These are phyloP conservation scores for Microsporum canis DNA, from an alignment of 2,329 filamentous ascomycete species.

Conservation along the genomic window DNA sequence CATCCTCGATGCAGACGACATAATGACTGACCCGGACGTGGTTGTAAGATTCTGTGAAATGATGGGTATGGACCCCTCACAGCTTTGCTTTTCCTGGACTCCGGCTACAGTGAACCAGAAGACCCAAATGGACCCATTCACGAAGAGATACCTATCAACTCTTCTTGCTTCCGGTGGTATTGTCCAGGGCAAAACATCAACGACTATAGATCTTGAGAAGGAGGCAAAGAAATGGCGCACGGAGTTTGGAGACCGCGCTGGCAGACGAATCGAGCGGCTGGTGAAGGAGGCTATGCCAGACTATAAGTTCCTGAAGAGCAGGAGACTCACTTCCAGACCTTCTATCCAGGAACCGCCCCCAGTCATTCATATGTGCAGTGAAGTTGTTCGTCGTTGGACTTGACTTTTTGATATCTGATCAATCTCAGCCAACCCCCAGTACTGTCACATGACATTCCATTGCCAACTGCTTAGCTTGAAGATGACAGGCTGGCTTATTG, in stretches of 20 bases:
- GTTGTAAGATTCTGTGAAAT: conserved; percentile 21
- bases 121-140: background rate
- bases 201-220: conserved; percentile 23
- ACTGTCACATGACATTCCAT: too few species aligned
- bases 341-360: background rate
- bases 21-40: conserved; percentile 26
- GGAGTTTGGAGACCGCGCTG: conserved; percentile 25
- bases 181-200: conserved; percentile 23
- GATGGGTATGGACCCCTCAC: conserved; percentile 24
- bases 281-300: conserved; percentile 29
- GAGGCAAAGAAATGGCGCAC: conserved; percentile 28
- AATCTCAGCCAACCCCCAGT: too few species aligned
- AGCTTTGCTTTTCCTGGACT: conserved; percentile 25
- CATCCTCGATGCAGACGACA: conserved; percentile 30
- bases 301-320: conserved; percentile 29
- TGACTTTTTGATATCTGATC: background rate
- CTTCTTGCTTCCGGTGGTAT: conserved; percentile 25
- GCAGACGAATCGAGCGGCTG: conserved; percentile 18
- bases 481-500: too few species aligned
- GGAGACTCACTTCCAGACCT: conserved; percentile 3
- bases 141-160: conserved; percentile 20
- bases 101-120: conserved; percentile 1
- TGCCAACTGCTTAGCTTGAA: too few species aligned
- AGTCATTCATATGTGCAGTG: background rate
- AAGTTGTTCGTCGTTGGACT: background rate